phyloP scores from a whole-genome alignment of 345 rosid species.

The Durio zibethinus region DNA sequence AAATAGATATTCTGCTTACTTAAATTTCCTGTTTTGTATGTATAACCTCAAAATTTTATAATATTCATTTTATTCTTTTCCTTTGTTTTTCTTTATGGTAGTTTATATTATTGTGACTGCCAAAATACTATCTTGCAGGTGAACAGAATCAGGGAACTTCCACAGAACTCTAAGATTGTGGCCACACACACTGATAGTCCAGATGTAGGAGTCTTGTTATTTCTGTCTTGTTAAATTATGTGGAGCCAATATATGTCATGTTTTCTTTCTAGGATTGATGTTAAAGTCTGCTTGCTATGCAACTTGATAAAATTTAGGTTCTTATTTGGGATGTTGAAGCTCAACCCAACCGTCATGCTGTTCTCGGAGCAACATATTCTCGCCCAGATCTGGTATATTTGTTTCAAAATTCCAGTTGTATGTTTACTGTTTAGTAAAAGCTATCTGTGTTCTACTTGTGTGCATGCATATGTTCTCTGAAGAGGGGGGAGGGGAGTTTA shows the following conservation, averaged over 20 bases:
- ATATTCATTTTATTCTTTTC: neutral
- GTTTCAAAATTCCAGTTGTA: neutral
- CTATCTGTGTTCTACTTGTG: neutral
- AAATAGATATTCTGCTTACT: neutral
- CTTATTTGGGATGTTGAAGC: conserved; percentile 99
- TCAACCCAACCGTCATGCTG: conserved; percentile 99
- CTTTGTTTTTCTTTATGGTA: conserved; percentile 3
- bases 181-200: conserved; percentile 99
- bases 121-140: conserved; percentile 50
- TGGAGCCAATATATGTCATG: neutral
- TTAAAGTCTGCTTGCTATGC: conserved; percentile 1
- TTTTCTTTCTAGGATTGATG: neutral
- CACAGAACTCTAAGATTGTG: conserved; percentile 83
- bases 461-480: neutral
- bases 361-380: conserved; percentile 86
- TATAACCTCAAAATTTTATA: neutral
- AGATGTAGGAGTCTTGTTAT: conserved; percentile 52
- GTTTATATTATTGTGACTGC: neutral
- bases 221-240: neutral
- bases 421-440: neutral
- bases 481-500: too few relatives aligned
- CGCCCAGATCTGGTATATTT: conserved; percentile 86
- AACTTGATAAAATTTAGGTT: conserved; percentile 49
- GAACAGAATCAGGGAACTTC: conserved; percentile 97
- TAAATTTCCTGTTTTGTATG: neutral